These are phyloP conservation scores for Magnaporthales sp. DNA, from an alignment of 2,329 filamentous ascomycete genomes.

Conservation along the genomic window DNA sequence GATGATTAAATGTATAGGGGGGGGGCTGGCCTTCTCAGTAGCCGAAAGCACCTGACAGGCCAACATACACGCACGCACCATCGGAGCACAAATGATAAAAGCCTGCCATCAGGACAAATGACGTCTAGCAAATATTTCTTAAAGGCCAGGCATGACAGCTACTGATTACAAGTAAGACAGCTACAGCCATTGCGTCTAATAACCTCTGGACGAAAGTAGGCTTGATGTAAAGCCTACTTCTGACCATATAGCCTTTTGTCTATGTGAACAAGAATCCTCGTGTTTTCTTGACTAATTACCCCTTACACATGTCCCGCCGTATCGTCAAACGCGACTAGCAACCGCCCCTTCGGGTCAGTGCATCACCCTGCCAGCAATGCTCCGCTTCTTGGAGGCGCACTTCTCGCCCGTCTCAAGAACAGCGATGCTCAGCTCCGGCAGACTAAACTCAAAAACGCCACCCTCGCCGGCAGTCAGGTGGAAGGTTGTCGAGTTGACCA, in stretches of 20 bases:
- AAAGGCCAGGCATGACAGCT: not conserved
- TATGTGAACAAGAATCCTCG: not conserved
- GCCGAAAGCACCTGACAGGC: too few species aligned
- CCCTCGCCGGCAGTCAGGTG: conserved; percentile 30
- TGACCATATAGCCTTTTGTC: not conserved
- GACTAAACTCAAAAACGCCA: conserved; percentile 40
- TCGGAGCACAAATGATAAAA: too few species aligned
- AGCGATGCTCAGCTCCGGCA: conserved; percentile 48
- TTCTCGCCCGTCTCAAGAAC: conserved; percentile 35
- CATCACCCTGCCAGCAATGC: not conserved
- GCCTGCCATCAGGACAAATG: too few species aligned
- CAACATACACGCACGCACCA: too few species aligned
- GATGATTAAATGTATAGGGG: too few species aligned
- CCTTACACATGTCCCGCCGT: not conserved
- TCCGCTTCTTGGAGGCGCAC: not conserved
- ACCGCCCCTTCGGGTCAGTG: not conserved
- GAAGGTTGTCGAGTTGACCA: conserved; percentile 33
- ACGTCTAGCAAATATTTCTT: not conserved
- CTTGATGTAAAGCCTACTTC: not conserved
- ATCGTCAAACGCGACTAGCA: not conserved
- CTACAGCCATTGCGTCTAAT: not conserved
- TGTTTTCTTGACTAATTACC: not conserved
- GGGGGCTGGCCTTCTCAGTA: too few species aligned
- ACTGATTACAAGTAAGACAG: not conserved
- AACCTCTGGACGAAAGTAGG: not conserved